Percentiles rank a stretch among this genome's conserved stretches.
Evolutionary conservation across 345 rosid species (phyloP).

Genomic region (Brassica rapa): DNA sequence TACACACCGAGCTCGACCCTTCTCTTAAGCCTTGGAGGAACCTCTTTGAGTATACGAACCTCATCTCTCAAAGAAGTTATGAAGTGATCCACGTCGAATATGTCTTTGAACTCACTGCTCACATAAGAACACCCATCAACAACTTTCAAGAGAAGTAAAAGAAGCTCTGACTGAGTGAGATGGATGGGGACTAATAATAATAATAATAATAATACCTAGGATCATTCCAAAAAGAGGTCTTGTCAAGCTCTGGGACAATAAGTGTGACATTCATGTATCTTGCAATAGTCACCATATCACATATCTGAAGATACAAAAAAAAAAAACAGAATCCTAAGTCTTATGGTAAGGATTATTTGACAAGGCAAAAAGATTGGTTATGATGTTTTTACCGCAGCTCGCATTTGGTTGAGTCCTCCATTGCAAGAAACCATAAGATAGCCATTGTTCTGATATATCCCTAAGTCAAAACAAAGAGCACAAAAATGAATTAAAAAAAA

Average conservation of each 20-base stretch:
- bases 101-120: slow-evolving; percentile 78
- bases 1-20: slow-evolving; percentile 61
- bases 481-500: background rate
- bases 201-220: slow-evolving; percentile 55
- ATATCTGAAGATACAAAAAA: slow-evolving; percentile 49
- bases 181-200: background rate
- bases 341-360: background rate
- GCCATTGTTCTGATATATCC: slow-evolving; percentile 92
- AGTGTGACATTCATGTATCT: slow-evolving; percentile 83
- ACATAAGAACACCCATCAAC: slow-evolving; percentile 14
- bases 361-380: background rate
- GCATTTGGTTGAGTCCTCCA: slow-evolving; percentile 96
- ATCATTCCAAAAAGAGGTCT: slow-evolving; percentile 89
- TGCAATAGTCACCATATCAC: slow-evolving; percentile 91
- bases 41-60: slow-evolving; percentile 76
- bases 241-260: slow-evolving; percentile 85
- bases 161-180: background rate
- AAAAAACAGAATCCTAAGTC: slow-evolving; percentile 5
- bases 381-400: slow-evolving; percentile 70
- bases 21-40: slow-evolving; percentile 77
- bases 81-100: slow-evolving; percentile 85
- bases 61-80: slow-evolving; percentile 82
- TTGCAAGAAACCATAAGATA: slow-evolving; percentile 91
- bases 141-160: slow-evolving; percentile 17
- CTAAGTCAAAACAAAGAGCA: slow-evolving; percentile 42